Base-by-base conservation (phyloP, 345 rosid genomes). In the Eucalyptus marginata region DNA sequence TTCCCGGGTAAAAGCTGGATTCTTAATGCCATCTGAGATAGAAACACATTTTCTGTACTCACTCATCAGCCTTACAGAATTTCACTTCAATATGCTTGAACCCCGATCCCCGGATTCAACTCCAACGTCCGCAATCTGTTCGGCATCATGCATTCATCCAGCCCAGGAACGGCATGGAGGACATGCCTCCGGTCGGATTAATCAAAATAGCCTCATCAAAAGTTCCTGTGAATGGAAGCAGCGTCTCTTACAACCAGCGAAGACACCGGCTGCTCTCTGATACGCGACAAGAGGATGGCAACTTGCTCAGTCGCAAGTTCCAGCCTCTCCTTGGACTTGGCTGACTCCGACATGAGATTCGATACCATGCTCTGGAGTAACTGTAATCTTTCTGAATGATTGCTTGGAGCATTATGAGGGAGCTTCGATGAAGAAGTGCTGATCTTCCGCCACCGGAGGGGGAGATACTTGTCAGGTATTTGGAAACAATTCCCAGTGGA, bases 401-500 rank as follows among this genome's bases (percentile, higher is more conserved):
- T 93, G 8, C 90, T 92, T 3, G 94, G 89, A 86, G 95, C 90
- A 87, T 76, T 92, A 43, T 92, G 95, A 86, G 89, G 91, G 49
- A 89, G 93, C 91, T 95, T 96, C 51, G 93, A 84, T 4, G 93
- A 91, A 4, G 95, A 91, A 7, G 93, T 80, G 91, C 91, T 94
- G 88, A 96, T 93, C 88, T 96, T 91, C 59, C 96, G 95, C 99
- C 99, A 97, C 27, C 98, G 96, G 17, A 94, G 64, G 27, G 97
- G 99, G 71, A 97, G 96, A 90, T 97, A 97, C 90, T 94, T 93
- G 71, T 97, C 98, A 5, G 99, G 99, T 56, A 96, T 93, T 92
- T 97, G 99, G 90, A 97, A 97, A 91, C 99, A 97, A 90, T 97
- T 97, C 49, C 96, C 97, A 0, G 99, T 93, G 4, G 99, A 96